These are phyloP conservation scores for Globisporangium barbulae DNA, from an alignment of 352 stramenopile species.

Conservation along the genomic window DNA sequence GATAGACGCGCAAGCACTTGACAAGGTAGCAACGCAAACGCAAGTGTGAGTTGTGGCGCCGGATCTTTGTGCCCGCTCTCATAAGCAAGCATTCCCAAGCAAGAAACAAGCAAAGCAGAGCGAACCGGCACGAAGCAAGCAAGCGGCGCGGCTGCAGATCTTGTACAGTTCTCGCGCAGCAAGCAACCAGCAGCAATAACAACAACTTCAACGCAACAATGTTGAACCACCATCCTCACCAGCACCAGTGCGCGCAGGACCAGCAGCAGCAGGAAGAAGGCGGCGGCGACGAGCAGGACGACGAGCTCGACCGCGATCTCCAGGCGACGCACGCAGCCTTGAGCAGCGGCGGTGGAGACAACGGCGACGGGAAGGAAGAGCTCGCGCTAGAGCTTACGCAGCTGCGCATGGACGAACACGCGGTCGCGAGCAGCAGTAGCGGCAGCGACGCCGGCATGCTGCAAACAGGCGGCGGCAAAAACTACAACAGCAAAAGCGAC, in stretches of 20 bases:
- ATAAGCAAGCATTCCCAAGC: not conserved
- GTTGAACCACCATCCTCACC: not conserved
- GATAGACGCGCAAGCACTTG: conserved; percentile 3
- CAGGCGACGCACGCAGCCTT: not conserved
- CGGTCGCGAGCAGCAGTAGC: not conserved
- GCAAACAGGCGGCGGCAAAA: not conserved
- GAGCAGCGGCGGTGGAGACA: not conserved
- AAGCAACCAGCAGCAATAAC: not conserved
- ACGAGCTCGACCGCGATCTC: conserved; percentile 3
- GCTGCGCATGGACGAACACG: not conserved
- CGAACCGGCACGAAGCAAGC: not conserved
- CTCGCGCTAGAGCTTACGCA: not conserved
- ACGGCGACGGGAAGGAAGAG: too few species aligned
- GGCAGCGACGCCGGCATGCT: not conserved
- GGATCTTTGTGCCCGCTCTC: conserved; percentile 7
- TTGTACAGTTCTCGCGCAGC: not conserved
- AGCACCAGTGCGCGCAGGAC: not conserved
- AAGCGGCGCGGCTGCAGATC: not conserved
- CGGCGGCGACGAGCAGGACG: conserved; percentile 2
- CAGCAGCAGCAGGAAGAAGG: conserved; percentile 2
- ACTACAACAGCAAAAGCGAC: not conserved
- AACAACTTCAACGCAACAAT: not conserved
- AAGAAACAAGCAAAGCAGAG: not conserved
- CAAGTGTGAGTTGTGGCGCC: not conserved
- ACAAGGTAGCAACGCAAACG: not conserved